Percentiles rank a stretch among this genome's conserved stretches.
phyloP scores from a whole-genome alignment of 1,139 yeast genomes.

The Blastobotrys buckinghamii region DNA sequence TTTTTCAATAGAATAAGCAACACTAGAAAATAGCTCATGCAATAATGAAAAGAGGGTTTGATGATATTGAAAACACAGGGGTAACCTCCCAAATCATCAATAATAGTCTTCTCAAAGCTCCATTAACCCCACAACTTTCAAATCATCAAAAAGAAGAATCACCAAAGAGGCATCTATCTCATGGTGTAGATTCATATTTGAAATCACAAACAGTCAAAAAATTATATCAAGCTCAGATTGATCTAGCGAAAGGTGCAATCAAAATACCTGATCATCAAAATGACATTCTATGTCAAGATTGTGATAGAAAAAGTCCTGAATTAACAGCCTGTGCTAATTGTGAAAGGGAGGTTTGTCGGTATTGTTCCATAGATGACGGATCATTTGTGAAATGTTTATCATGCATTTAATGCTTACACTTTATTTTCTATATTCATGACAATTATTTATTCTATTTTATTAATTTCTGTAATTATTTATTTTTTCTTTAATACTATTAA shows the following conservation, averaged over 20 bases:
- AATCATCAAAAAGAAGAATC: background rate
- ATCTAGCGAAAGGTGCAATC: constrained; percentile 5
- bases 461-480: background rate
- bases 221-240: constrained; percentile 13
- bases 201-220: constrained; percentile 11
- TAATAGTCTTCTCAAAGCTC: too few species aligned
- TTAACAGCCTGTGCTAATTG: constrained; percentile 10
- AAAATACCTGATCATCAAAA: background rate
- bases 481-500: background rate
- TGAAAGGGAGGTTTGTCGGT: constrained; percentile 11
- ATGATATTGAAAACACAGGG: background rate
- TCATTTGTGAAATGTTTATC: constrained; percentile 1
- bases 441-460: background rate
- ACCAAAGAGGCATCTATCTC: background rate
- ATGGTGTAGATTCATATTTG: constrained; percentile 2
- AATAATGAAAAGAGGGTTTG: constrained; percentile 1
- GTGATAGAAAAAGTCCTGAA: constrained; percentile 11
- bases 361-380: constrained; percentile 10
- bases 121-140: too few species aligned
- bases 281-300: constrained; percentile 10
- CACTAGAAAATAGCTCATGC: too few species aligned
- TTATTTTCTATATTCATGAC: background rate
- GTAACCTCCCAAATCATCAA: background rate
- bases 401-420: constrained; percentile 4
- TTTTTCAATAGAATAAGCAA: background rate